Evolutionary conservation across 2,329 filamentous ascomycete species (phyloP).

Genomic region (Botrytis fabae): DNA sequence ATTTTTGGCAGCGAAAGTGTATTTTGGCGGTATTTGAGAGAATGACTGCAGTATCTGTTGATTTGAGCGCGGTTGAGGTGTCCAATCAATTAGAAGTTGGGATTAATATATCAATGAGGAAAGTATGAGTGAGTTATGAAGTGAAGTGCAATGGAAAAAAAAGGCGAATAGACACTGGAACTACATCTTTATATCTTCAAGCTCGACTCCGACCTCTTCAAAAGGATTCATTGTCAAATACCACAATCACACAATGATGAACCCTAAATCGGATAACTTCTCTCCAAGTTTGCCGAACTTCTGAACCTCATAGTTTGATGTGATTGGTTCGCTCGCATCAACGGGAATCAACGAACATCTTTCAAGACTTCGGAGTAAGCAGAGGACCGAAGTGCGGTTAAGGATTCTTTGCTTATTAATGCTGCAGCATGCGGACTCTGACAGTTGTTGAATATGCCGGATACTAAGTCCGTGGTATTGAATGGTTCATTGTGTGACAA

Average conservation of each 20-base stretch:
- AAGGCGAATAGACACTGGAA: not conserved
- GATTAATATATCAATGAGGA: no score
- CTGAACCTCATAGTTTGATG: rapidly evolving
- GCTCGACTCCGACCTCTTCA: not conserved
- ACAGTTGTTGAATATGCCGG: not conserved
- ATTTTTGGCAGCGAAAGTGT: not conserved
- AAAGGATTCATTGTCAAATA: not conserved
- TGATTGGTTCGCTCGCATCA: not conserved
- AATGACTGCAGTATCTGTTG: not conserved
- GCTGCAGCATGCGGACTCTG: not conserved
- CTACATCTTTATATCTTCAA: not conserved
- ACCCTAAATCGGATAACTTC: not conserved
- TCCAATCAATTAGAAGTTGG: rapidly evolving
- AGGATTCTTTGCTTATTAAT: not conserved
- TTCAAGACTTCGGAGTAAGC: not conserved
- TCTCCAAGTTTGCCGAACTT: not conserved
- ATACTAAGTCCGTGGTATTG: not conserved
- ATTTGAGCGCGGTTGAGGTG: rapidly evolving
- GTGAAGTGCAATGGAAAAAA: rapidly evolving
- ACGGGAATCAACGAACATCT: not conserved
- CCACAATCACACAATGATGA: not conserved
- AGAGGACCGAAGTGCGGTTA: not conserved
- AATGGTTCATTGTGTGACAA: not conserved
- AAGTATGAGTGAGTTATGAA: not conserved
- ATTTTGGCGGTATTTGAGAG: not conserved